Conservation (phyloP, 768 basidiomycete genomes). For the Termitomyces sp. region DNA sequence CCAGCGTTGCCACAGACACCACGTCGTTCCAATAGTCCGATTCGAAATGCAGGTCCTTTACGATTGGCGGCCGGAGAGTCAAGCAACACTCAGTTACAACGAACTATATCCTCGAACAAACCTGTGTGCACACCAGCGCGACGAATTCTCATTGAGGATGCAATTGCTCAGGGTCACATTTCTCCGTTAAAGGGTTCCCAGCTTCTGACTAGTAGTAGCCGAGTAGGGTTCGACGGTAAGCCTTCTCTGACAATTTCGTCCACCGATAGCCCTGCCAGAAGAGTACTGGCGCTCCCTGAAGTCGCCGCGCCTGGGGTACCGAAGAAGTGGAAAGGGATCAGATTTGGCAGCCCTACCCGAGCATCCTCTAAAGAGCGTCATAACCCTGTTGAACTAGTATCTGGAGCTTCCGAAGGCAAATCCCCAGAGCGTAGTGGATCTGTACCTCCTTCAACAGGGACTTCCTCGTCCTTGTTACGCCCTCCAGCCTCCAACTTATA, state of each 20-base stretch:
- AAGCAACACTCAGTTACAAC: conserved; percentile 30
- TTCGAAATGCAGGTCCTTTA: conserved; percentile 18
- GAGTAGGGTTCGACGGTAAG: conserved; percentile 7
- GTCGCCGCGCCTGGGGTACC: conserved; percentile 29
- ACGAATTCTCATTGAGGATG: conserved; percentile 55
- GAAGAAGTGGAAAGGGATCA: conserved; percentile 22
- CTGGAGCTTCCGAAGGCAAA: conserved; percentile 13
- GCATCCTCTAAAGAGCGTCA: conserved; percentile 23
- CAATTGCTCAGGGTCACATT: conserved; percentile 44
- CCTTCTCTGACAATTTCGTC: conserved; percentile 27
- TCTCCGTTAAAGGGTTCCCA: conserved; percentile 45
- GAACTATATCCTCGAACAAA: conserved; percentile 29
- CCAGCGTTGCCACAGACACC: conserved; percentile 19
- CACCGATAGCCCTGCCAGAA: conserved; percentile 38
- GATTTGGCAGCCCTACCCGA: conserved; percentile 26
- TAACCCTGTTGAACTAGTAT: conserved; percentile 24
- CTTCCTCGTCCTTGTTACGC: not conserved
- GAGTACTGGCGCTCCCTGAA: conserved; percentile 29
- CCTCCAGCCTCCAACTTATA: not conserved
- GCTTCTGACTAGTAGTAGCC: conserved; percentile 23
- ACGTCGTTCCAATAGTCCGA: conserved; percentile 11
- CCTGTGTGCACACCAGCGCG: conserved; percentile 57
- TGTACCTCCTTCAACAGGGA: conserved; percentile 7
- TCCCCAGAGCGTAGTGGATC: conserved; percentile 5
- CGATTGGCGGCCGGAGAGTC: conserved; percentile 19